These are phyloP conservation scores for Blastomyces emzantsi DNA, from an alignment of 2,329 filamentous ascomycete species.

Conservation along the genomic window DNA sequence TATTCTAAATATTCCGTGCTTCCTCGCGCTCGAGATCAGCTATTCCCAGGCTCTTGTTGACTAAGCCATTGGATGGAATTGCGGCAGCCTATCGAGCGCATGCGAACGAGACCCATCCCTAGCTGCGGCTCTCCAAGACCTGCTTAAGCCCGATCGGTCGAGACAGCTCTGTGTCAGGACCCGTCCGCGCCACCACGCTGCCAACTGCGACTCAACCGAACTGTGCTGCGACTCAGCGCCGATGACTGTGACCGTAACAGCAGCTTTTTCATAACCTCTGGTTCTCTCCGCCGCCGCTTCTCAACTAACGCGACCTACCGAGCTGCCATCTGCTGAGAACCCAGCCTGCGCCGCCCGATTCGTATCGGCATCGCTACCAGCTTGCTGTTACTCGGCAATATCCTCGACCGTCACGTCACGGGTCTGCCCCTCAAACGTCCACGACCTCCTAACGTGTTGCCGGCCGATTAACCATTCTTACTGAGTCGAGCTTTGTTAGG, in stretches of 20 bases:
- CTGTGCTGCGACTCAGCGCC: constrained; percentile 8
- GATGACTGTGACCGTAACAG: constrained; percentile 13
- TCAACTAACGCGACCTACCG: not conserved
- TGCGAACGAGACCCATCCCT: not conserved
- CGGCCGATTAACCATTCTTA: not conserved
- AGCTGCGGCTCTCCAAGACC: not conserved
- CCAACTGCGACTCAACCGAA: constrained; percentile 2
- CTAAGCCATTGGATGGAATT: not conserved
- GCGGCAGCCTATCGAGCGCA: not conserved
- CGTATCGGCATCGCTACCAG: not conserved
- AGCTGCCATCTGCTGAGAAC: not conserved
- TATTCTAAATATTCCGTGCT: not conserved
- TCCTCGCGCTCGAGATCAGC: not conserved
- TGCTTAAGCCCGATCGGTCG: not conserved
- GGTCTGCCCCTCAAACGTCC: not conserved
- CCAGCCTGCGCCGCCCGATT: not conserved
- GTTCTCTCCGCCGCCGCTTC: not conserved
- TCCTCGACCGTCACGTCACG: not conserved
- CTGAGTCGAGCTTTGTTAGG: not conserved
- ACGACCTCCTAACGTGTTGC: not conserved
- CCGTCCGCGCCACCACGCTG: not conserved
- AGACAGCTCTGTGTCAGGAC: not conserved
- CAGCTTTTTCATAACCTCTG: not conserved
- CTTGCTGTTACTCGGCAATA: not conserved
- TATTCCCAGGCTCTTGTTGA: not conserved